A percentile compares a stretch with the other conserved stretches of the same genome.
phyloP scores from a whole-genome alignment of 192 early-diverging fungal genomes.

The Mortierella claussenii region DNA sequence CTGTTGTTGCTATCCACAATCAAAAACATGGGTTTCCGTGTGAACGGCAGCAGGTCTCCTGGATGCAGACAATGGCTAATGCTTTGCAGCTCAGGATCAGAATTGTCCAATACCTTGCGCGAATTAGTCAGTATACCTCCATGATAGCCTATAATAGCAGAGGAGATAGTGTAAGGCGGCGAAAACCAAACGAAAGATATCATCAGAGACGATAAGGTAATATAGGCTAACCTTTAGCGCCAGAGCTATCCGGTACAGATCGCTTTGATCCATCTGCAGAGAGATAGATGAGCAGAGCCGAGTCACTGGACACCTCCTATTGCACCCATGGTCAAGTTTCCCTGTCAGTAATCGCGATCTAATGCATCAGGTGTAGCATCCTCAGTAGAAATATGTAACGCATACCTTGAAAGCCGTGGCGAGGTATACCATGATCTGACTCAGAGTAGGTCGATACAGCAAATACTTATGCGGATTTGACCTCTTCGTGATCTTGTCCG shows the following conservation, averaged over 20 bases:
- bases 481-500: constrained; percentile 54
- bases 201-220: background rate
- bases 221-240: constrained; percentile 44
- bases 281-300: constrained; percentile 87
- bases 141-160: constrained; percentile 63
- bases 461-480: constrained; percentile 88
- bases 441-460: constrained; percentile 90
- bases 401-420: constrained; percentile 90
- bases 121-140: constrained; percentile 80
- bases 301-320: constrained; percentile 87
- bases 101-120: constrained; percentile 71
- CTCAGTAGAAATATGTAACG: no score
- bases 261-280: constrained; percentile 84
- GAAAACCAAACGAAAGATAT: background rate
- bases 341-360: no score
- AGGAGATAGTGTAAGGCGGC: background rate
- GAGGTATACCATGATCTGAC: constrained; percentile 92
- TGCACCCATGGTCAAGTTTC: no score
- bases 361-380: no score
- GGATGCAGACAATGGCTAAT: constrained; percentile 86
- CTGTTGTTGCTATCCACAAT: constrained; percentile 95
- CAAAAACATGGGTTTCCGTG: constrained; percentile 93
- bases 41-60: constrained; percentile 91
- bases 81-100: constrained; percentile 50
- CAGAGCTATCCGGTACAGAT: constrained; percentile 57